Conservation (phyloP, 2,329 filamentous ascomycete species). For the Keithomyces neogunnii region DNA sequence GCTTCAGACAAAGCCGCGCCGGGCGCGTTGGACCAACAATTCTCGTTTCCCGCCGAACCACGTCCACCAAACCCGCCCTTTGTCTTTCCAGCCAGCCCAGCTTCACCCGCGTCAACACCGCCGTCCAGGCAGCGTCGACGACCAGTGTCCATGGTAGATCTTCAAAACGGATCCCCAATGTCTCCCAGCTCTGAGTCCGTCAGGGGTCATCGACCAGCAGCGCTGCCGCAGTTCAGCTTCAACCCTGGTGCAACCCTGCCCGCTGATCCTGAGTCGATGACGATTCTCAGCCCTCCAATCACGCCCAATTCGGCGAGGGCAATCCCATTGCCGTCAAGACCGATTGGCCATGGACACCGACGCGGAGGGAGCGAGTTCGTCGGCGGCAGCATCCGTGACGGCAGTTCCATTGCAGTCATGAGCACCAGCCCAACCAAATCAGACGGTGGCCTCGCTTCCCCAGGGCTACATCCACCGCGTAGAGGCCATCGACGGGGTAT, state of each 20-base stretch:
- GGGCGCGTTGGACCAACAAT: neutral
- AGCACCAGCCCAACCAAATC: conserved; percentile 63
- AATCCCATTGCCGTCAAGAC: conserved; percentile 47
- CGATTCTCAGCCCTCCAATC: conserved; percentile 45
- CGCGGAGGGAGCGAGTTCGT: conserved; percentile 83
- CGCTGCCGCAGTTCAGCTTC: conserved; percentile 47
- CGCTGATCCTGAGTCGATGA: conserved; percentile 21
- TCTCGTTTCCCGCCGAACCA: conserved; percentile 5
- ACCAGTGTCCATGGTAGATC: conserved; percentile 45
- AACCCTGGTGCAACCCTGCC: conserved; percentile 37
- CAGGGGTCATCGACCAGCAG: conserved; percentile 24
- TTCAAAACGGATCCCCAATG: conserved; percentile 23
- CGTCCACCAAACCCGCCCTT: conserved; percentile 57
- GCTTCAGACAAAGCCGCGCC: neutral
- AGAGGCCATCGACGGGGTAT: conserved; percentile 60
- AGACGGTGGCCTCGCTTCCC: conserved; percentile 48
- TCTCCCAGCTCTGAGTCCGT: conserved; percentile 18
- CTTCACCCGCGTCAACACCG: conserved; percentile 36
- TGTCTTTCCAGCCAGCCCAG: conserved; percentile 47
- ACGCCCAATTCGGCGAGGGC: conserved; percentile 43
- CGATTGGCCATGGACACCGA: conserved; percentile 63
- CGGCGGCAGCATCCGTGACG: conserved; percentile 57
- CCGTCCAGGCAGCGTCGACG: conserved; percentile 42
- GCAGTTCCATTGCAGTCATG: conserved; percentile 51
- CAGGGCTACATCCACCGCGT: conserved; percentile 44